phyloP scores from a whole-genome alignment of 1,139 yeast species.

The Pneumocystis canis region DNA sequence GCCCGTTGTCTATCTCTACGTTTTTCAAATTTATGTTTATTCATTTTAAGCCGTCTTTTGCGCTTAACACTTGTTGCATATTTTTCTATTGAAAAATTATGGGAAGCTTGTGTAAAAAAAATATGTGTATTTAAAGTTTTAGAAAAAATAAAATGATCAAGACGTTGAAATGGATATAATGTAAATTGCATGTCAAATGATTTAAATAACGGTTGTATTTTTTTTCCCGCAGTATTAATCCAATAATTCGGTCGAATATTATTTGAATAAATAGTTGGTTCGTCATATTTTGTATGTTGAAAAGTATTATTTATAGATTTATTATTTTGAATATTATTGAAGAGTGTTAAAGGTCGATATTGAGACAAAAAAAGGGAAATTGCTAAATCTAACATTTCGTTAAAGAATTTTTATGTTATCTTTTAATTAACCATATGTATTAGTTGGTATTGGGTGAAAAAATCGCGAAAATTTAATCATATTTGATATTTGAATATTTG shows the following conservation, averaged over 20 bases:
- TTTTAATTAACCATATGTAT: not conserved
- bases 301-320: not conserved
- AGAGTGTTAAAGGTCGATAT: slow-evolving; percentile 1
- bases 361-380: not conserved
- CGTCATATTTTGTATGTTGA: not conserved
- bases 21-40: slow-evolving; percentile 34
- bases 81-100: not conserved
- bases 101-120: not conserved
- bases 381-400: not conserved
- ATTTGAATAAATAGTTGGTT: not conserved
- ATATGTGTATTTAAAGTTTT: not conserved
- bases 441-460: not conserved
- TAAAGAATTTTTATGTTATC: not conserved
- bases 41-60: slow-evolving; percentile 34
- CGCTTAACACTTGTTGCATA: slow-evolving; percentile 29
- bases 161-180: not conserved
- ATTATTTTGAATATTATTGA: not conserved
- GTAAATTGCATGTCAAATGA: not conserved
- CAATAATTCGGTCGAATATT: not conserved
- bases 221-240: not conserved
- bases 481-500: too few relatives aligned
- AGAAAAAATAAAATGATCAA: not conserved
- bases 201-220: not conserved
- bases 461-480: not conserved
- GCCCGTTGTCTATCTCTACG: slow-evolving; percentile 32